Percentiles rank a stretch among this genome's conserved stretches.
phyloP scores from a whole-genome alignment of 75 land plant genomes.

The Ceratopteris richardii region DNA sequence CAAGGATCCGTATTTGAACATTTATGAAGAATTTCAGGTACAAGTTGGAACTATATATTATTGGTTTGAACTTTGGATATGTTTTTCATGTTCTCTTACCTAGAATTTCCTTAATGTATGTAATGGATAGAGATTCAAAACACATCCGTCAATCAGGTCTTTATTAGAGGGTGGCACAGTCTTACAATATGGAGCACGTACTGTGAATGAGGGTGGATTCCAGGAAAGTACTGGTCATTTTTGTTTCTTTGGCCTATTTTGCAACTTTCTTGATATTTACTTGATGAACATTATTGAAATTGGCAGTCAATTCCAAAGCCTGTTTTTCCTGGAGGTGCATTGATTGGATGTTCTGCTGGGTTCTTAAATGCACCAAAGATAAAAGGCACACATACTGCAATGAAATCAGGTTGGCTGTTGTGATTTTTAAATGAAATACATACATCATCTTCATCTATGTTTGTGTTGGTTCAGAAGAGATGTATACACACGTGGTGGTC shows the following conservation, averaged over 20 bases:
- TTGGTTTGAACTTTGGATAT: neutral
- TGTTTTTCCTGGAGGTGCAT: slow-evolving; percentile 94
- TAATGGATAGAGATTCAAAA: slow-evolving; percentile 65
- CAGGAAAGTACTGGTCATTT: slow-evolving; percentile 68
- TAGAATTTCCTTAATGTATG: neutral
- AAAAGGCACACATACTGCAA: slow-evolving; percentile 96
- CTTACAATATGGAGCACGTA: slow-evolving; percentile 94
- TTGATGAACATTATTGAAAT: neutral
- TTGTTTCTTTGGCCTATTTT: too few relatives aligned
- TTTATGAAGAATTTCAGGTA: slow-evolving; percentile 97
- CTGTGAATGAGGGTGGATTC: slow-evolving; percentile 94
- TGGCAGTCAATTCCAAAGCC: slow-evolving; percentile 92
- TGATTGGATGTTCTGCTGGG: slow-evolving; percentile 95
- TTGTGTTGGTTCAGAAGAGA: too few relatives aligned
- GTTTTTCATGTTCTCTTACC: neutral
- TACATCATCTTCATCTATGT: neutral
- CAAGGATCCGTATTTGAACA: slow-evolving; percentile 76
- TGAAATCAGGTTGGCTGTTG: slow-evolving; percentile 78
- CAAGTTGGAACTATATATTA: neutral
- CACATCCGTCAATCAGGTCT: slow-evolving; percentile 75
- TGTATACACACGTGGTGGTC: too few relatives aligned
- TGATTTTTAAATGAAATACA: neutral
- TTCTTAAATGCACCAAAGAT: slow-evolving; percentile 94
- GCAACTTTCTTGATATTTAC: too few relatives aligned
- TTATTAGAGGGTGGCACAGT: slow-evolving; percentile 87